Evolutionary conservation across 2,329 filamentous ascomycete genomes (phyloP).

Genomic region (Talaromyces sp.): DNA sequence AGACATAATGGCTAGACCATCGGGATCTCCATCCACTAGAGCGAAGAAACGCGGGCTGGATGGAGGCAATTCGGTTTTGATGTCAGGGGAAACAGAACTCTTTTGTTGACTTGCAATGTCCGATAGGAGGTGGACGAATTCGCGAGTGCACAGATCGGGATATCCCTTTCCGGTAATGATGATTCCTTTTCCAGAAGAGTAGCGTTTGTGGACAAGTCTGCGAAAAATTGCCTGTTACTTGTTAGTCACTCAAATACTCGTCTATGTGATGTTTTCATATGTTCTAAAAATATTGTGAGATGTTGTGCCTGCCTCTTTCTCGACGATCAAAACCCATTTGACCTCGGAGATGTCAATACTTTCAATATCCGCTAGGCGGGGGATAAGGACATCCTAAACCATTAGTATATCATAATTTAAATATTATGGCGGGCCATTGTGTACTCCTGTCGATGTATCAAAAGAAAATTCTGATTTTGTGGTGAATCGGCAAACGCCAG

Average conservation of each 20-base stretch:
- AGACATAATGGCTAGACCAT: constrained; percentile 58
- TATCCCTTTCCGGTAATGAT: constrained; percentile 62
- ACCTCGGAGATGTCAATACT: constrained; percentile 40
- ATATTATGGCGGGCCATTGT: neutral
- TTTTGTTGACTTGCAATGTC: constrained; percentile 16
- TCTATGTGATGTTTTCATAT: neutral
- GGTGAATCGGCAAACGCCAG: constrained; percentile 27
- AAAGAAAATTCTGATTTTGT: constrained; percentile 20
- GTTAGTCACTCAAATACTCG: neutral
- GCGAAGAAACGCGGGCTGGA: constrained; percentile 43
- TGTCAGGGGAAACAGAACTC: neutral
- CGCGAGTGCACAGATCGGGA: constrained; percentile 54
- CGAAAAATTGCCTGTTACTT: constrained; percentile 53
- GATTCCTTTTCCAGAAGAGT: constrained; percentile 46
- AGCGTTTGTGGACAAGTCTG: constrained; percentile 45
- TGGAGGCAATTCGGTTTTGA: constrained; percentile 16
- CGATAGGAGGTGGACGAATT: constrained; percentile 46
- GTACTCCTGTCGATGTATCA: constrained; percentile 31
- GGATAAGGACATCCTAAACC: constrained; percentile 50
- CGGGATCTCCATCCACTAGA: constrained; percentile 57
- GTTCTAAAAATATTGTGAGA: neutral
- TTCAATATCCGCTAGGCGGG: constrained; percentile 41
- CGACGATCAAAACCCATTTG: constrained; percentile 57
- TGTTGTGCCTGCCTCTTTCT: constrained; percentile 53
- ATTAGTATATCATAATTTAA: neutral